A percentile compares a stretch with the other conserved stretches of the same genome.
These are phyloP conservation scores for Xylariaceae sp. DNA, from an alignment of 2,329 filamentous ascomycete species.

Conservation along the genomic window DNA sequence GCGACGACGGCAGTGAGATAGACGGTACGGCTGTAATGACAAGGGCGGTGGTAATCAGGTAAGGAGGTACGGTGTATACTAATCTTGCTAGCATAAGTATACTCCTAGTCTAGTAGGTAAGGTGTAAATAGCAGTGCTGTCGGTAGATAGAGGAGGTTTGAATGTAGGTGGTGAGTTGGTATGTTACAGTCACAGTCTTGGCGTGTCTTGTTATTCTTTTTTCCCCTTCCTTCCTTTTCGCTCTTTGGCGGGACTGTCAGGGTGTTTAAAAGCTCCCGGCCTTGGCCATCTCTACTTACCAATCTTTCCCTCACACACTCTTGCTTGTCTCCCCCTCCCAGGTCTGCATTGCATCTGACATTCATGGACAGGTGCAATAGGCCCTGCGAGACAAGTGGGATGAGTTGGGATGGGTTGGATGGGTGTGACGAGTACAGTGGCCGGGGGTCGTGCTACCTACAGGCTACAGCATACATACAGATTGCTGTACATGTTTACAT, in stretches of 20 bases:
- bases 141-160: background rate
- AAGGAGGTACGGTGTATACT: too few relatives aligned
- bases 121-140: background rate
- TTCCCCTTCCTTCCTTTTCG: background rate
- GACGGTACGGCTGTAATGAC: conserved; percentile 15
- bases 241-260: conserved; percentile 6
- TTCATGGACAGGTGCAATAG: too few relatives aligned
- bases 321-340: background rate
- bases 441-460: conserved; percentile 11
- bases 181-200: background rate
- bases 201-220: background rate
- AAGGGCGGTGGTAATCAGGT: too few relatives aligned
- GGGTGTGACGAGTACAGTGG: conserved; percentile 12
- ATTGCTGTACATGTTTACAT: background rate
- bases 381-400: too few relatives aligned
- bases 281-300: too few relatives aligned
- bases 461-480: background rate
- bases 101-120: background rate
- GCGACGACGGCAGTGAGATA: conserved; percentile 3
- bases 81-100: too few relatives aligned
- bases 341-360: background rate
- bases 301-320: background rate
- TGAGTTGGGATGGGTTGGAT: conserved; percentile 11
- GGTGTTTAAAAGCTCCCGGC: conserved; percentile 13
- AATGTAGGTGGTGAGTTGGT: background rate